phyloP scores from a whole-genome alignment of 805 yeast species.

The Saccharomycopsis schoenii region DNA sequence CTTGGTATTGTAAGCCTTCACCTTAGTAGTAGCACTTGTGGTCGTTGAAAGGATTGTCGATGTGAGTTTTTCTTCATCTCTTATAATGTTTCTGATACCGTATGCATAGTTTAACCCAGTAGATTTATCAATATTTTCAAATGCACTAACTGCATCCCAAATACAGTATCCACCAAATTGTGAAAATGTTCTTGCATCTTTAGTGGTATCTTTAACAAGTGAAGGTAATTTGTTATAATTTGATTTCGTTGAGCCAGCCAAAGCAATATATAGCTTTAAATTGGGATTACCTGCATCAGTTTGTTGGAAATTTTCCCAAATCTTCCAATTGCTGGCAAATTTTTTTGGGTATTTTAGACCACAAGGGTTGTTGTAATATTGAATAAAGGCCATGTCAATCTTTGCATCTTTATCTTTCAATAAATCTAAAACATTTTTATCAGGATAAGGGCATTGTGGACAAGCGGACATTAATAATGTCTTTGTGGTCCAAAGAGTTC shows the following conservation, averaged over 20 bases:
- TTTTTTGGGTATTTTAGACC: constrained; percentile 1
- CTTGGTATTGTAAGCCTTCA: neutral
- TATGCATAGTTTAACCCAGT: constrained; percentile 14
- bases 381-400: constrained; percentile 52
- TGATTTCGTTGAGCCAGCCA: constrained; percentile 44
- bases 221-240: constrained; percentile 42
- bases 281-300: constrained; percentile 37
- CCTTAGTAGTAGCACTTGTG: neutral
- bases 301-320: constrained; percentile 41
- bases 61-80: constrained; percentile 6
- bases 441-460: constrained; percentile 62
- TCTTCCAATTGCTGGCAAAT: constrained; percentile 30
- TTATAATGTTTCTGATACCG: constrained; percentile 14
- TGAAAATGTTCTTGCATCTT: constrained; percentile 3
- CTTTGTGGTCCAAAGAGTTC: constrained; percentile 35
- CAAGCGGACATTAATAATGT: constrained; percentile 50
- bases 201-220: constrained; percentile 4
- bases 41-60: constrained; percentile 1
- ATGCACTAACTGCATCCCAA: constrained; percentile 17
- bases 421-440: constrained; percentile 34
- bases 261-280: constrained; percentile 47
- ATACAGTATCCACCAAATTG: constrained; percentile 15
- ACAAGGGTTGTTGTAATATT: constrained; percentile 42
- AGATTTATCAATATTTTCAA: constrained; percentile 8
- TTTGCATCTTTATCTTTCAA: constrained; percentile 29